Conservation (phyloP, 2,329 filamentous ascomycete genomes). For the Lanzia echinophila region DNA sequence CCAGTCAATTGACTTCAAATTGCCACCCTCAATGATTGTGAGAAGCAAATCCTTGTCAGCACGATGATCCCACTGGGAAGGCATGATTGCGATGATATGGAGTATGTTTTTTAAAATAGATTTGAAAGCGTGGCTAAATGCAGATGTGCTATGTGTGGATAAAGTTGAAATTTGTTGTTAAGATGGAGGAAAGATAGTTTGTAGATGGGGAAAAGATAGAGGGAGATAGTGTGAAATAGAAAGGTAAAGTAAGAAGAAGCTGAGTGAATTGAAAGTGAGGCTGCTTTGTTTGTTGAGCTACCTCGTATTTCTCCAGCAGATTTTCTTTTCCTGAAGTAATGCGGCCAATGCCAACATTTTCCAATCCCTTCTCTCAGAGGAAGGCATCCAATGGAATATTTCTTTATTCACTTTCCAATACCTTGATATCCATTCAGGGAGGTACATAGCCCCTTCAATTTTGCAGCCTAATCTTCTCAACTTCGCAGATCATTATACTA, state of each 20-base stretch:
- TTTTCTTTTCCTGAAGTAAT: background rate
- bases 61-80: slow-evolving; percentile 20
- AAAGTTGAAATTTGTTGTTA: background rate
- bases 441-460: too few relatives aligned
- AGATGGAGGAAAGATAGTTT: background rate
- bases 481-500: too few relatives aligned
- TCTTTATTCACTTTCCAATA: too few relatives aligned
- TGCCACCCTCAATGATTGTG: slow-evolving; percentile 24
- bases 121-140: background rate
- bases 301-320: background rate
- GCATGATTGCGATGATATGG: background rate
- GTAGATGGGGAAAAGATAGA: background rate
- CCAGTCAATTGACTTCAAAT: slow-evolving; percentile 23
- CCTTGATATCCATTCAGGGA: too few relatives aligned
- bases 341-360: background rate
- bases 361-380: too few relatives aligned
- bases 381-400: too few relatives aligned
- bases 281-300: background rate
- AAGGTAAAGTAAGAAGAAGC: background rate
- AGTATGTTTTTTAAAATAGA: background rate
- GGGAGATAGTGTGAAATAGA: background rate
- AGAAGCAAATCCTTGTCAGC: slow-evolving; percentile 28
- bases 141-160: background rate
- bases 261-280: background rate
- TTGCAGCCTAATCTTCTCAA: too few relatives aligned